These are phyloP conservation scores for Monilinia polystroma DNA, from an alignment of 2,329 filamentous ascomycete genomes.

Conservation along the genomic window DNA sequence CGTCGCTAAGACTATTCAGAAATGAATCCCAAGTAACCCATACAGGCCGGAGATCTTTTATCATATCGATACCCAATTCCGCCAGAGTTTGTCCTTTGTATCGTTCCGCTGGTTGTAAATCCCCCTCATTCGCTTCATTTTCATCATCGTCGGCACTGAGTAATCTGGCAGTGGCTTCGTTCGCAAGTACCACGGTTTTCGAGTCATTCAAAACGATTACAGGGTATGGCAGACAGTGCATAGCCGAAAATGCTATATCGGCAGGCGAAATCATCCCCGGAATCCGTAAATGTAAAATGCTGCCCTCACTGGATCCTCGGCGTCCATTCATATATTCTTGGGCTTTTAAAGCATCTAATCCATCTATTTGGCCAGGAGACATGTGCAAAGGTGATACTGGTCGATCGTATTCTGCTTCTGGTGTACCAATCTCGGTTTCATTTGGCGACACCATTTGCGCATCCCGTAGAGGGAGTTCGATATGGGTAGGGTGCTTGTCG, in stretches of 20 bases:
- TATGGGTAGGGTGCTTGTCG: conserved; percentile 17
- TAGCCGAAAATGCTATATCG: conserved; percentile 62
- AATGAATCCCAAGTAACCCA: conserved; percentile 61
- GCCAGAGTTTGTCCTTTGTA: conserved; percentile 65
- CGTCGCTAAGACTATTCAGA: conserved; percentile 50
- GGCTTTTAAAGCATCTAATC: conserved; percentile 32
- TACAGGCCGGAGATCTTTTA: conserved; percentile 63
- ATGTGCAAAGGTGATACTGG: conserved; percentile 35
- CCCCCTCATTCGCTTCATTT: conserved; percentile 41
- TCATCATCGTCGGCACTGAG: conserved; percentile 55
- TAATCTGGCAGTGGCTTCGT: conserved; percentile 71
- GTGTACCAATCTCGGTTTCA: conserved; percentile 11
- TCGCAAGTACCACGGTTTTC: conserved; percentile 71
- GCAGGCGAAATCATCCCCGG: conserved; percentile 48
- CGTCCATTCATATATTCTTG: conserved; percentile 29
- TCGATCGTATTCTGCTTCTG: conserved; percentile 22
- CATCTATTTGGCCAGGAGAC: conserved; percentile 36
- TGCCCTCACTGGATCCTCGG: conserved; percentile 25
- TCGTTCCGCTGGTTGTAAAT: conserved; percentile 51
- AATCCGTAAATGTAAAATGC: conserved; percentile 41
- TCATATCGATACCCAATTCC: conserved; percentile 70
- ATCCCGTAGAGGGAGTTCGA: conserved; percentile 2
- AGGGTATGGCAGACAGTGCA: conserved; percentile 74
- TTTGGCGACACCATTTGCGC: background rate
- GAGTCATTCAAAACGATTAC: conserved; percentile 64